Base-by-base conservation (phyloP, 441 rosid species). In the Croton setiger region DNA sequence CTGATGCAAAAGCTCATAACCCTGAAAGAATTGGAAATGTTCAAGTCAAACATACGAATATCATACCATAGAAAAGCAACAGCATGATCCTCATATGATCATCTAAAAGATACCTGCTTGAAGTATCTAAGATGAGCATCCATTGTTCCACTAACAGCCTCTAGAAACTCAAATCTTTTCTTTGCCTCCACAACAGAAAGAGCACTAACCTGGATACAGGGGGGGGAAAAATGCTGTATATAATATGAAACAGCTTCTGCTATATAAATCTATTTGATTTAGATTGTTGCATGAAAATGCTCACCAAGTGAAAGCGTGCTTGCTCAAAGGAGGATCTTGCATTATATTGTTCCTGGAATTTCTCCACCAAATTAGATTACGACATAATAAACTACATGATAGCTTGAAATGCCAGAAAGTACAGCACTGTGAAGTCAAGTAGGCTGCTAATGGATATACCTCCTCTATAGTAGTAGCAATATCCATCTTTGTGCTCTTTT, bases 51-150 rank as follows among this genome's bases (percentile, higher is more conserved):
- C 12, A 58, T 18, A 72, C 63, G 60, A 48, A 9, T 35, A 62
- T 62, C 53, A 59, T 48, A 72, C 35, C 39, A 10, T 13, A 43
- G 60, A 60, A 68, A 51, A 39, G 58, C 51, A 31, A 54, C 11
- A 5, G 4, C 63, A 44, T 69, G 36, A 60, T 61, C 63, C 72
- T 48, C 63, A 67, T 15, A 20, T 70, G 75, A 59, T 61, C 51
- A 64, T 60, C 43, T 5, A 9, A 59, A 45, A 13, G 63, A 74
- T 74, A 86, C 99, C 97, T 96, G 95, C 78, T 89, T 92, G 78
- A 91, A 96, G 86, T 88, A 96, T 51, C 80, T 88, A 63, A 92
- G 96, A 79, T 96, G 98, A 73, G 98, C 98, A 79, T 89, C 93
- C 96, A 96, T 87, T 51, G 86, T 88, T 65, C 93, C 94, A 75